Evolutionary conservation across 768 basidiomycete species (phyloP).

Genomic region (Myochromella boudieri): DNA sequence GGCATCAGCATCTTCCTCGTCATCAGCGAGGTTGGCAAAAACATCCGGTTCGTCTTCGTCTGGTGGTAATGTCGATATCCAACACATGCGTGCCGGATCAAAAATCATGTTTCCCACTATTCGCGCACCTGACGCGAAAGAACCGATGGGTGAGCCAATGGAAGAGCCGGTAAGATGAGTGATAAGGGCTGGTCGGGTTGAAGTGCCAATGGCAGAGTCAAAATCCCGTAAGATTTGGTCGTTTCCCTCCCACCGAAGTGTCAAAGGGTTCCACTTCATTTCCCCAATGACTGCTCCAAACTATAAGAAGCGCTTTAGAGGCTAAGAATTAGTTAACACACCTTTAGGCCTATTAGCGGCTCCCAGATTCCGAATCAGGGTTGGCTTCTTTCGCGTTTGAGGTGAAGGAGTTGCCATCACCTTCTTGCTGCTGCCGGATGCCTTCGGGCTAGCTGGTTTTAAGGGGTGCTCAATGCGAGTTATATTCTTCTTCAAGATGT

Average conservation of each 20-base stretch:
- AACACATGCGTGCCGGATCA: constrained; percentile 92
- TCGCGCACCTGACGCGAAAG: constrained; percentile 75
- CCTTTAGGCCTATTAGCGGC: constrained; percentile 70
- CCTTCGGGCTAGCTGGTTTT: constrained; percentile 28
- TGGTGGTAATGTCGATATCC: constrained; percentile 82
- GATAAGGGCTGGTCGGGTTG: constrained; percentile 92
- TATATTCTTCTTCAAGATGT: constrained; percentile 55
- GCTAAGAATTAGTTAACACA: constrained; percentile 30
- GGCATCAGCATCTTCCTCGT: constrained; percentile 75
- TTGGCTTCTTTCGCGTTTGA: constrained; percentile 71
- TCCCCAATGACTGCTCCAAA: constrained; percentile 78
- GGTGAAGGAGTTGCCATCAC: constrained; percentile 42
- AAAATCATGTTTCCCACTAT: constrained; percentile 99
- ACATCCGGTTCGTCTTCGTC: constrained; percentile 95
- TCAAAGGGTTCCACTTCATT: constrained; percentile 95
- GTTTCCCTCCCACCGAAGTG: constrained; percentile 96
- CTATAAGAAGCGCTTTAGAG: constrained; percentile 12
- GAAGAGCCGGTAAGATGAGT: constrained; percentile 91
- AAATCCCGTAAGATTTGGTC: constrained; percentile 90
- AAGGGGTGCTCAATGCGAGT: constrained; percentile 54
- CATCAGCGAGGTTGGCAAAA: constrained; percentile 91
- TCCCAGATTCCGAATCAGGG: constrained; percentile 83
- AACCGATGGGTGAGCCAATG: constrained; percentile 73
- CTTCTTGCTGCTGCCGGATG: constrained; percentile 51
- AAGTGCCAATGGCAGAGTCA: constrained; percentile 77